phyloP scores from a whole-genome alignment of 2,329 filamentous ascomycete species.

The Spiromastix sp. region DNA sequence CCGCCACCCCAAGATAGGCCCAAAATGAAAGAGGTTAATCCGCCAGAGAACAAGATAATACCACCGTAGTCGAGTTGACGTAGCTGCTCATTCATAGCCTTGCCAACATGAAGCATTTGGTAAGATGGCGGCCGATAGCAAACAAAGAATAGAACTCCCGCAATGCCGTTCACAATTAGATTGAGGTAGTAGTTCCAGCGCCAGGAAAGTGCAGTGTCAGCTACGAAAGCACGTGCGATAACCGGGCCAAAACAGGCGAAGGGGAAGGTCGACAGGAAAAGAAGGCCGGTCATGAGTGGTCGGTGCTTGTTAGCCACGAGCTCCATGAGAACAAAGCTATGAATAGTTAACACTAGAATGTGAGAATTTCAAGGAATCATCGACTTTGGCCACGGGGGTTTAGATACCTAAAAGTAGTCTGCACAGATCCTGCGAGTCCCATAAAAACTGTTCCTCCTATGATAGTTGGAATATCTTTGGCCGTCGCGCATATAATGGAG shows the following conservation, averaged over 20 bases:
- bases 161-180: slow-evolving; percentile 34
- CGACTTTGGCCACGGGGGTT: not conserved
- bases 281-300: slow-evolving; percentile 20
- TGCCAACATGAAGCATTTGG: slow-evolving; percentile 28
- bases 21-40: slow-evolving; percentile 34
- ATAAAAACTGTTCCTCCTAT: slow-evolving; percentile 29
- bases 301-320: slow-evolving; percentile 31
- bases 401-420: slow-evolving; percentile 23
- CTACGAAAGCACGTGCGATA: slow-evolving; percentile 37
- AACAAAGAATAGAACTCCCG: slow-evolving; percentile 31
- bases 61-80: slow-evolving; percentile 39
- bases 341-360: not conserved
- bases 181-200: slow-evolving; percentile 42
- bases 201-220: slow-evolving; percentile 35
- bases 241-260: slow-evolving; percentile 29
- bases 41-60: slow-evolving; percentile 33
- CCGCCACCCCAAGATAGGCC: slow-evolving; percentile 36
- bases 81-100: slow-evolving; percentile 25
- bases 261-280: slow-evolving; percentile 25
- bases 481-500: slow-evolving; percentile 27
- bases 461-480: slow-evolving; percentile 25
- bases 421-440: slow-evolving; percentile 27
- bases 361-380: not conserved
- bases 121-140: slow-evolving; percentile 41
- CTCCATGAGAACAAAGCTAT: slow-evolving; percentile 26